These are phyloP conservation scores for Aspergillus caelatus DNA, from an alignment of 2,329 filamentous ascomycete genomes.

Conservation along the genomic window DNA sequence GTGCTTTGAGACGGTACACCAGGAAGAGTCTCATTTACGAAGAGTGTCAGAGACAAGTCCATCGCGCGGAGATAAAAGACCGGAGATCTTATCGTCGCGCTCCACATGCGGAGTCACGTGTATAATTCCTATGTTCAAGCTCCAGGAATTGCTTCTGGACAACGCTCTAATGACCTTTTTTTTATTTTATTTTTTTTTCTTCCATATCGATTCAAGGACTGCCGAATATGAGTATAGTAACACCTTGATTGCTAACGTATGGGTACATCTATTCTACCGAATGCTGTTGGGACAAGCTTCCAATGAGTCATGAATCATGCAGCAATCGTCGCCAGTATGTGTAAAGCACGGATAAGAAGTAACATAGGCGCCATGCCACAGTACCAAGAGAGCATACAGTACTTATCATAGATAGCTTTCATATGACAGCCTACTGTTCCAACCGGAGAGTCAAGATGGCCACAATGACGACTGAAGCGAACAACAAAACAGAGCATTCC, in stretches of 20 bases:
- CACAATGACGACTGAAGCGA: conserved; percentile 8
- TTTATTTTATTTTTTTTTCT: no score
- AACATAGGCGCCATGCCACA: conserved; percentile 2
- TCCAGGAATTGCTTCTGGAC: not conserved
- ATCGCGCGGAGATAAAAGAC: conserved; percentile 6
- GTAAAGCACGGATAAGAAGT: conserved; percentile 14
- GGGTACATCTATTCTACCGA: conserved; percentile 41
- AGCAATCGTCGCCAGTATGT: conserved; percentile 17
- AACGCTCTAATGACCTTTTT: not conserved
- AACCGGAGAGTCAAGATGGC: conserved; percentile 11
- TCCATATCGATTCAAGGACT: not conserved
- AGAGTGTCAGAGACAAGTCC: not conserved
- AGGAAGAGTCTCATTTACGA: not conserved
- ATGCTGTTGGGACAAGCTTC: conserved; percentile 22
- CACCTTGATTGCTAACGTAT: conserved; percentile 27
- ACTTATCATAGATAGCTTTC: conserved; percentile 3
- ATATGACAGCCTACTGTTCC: conserved; percentile 7
- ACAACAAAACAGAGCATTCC: conserved; percentile 13
- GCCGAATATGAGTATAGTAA: conserved; percentile 2
- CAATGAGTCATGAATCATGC: conserved; percentile 17
- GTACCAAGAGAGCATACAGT: not conserved
- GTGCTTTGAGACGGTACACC: not conserved
- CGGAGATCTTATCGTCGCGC: conserved; percentile 6
- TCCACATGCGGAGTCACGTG: conserved; percentile 16
- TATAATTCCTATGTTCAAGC: not conserved